Evolutionary conservation across 805 yeast genomes (phyloP), one percentile per base, ranked within the genome.

Genomic region (Brettanomyces naardenensis): DNA sequence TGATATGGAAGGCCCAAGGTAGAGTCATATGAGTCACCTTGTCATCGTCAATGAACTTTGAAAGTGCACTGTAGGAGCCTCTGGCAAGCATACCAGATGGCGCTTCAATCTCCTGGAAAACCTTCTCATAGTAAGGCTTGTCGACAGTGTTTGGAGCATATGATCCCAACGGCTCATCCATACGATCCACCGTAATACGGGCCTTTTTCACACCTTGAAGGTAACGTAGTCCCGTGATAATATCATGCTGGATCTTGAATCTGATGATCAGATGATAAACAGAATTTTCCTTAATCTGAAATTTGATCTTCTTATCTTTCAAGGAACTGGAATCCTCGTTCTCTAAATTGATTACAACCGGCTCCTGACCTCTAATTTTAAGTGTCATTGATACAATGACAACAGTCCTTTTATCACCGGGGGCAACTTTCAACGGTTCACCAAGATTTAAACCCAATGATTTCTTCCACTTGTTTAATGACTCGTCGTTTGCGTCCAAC

Each of bases 61-160:
- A 79, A 26, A 73, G 68, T 5, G 95, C 95, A 31, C 79, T 73
- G 64, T 86, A 89, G 35, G 75, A 69, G 28, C 96, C 96, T 61
- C 97, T 75, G 3, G 92, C 95, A 45, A 89, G 61, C 58, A 89
- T 59, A 1, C 97, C 97, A 33, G 86, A 71, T 27, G 97, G 97
- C 5, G 96, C 96, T 59, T 87, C 95, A 42, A 83, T 88, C 52
- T 73, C 83, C 9, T 80, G 82, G 47, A 77, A 80, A 28, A 54
- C 59, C 19, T 50, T 46, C 54, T 87, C 95, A 57, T 88, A 88
- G 55, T 59, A 80, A 6, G 95, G 95, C 54, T 80, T 84, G 31
- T 75, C 85, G 40, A 64, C 68, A 3, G 96, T 87, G 58, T 76
- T 84, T 49, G 97, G 97, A 7, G 95, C 89, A 58, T 80, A 89